Evolutionary conservation across 352 stramenopile species (phyloP).

Genomic region (Phytophthora litchii): DNA sequence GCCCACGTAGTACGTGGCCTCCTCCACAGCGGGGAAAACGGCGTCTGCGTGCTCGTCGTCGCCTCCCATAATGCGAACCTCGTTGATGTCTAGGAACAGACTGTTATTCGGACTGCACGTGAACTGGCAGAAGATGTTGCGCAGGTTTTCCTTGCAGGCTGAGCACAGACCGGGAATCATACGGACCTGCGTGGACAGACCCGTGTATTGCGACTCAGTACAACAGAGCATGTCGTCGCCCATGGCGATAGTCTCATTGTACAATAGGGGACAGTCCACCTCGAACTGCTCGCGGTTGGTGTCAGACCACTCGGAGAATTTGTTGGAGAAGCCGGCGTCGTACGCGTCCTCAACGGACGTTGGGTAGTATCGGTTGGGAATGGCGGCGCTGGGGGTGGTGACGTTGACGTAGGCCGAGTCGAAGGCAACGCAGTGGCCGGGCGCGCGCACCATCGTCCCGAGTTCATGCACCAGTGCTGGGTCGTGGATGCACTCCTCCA

Average conservation of each 20-base stretch:
- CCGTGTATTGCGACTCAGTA: constrained; percentile 60
- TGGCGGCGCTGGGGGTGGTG: constrained; percentile 28
- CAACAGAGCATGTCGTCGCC: constrained; percentile 65
- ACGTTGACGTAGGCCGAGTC: constrained; percentile 57
- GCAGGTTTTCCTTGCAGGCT: constrained; percentile 66
- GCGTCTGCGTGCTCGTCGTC: constrained; percentile 43
- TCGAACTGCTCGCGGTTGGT: constrained; percentile 63
- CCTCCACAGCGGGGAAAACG: constrained; percentile 59
- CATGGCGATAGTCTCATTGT: constrained; percentile 54
- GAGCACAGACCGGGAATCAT: constrained; percentile 67
- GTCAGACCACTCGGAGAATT: constrained; percentile 65
- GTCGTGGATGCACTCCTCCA: constrained; percentile 57
- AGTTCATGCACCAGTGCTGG: constrained; percentile 40
- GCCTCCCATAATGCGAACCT: constrained; percentile 56
- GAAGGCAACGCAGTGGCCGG: constrained; percentile 57
- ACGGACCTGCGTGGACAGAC: constrained; percentile 58
- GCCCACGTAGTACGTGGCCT: constrained; percentile 65
- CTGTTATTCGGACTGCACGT: constrained; percentile 73
- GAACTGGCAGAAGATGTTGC: constrained; percentile 71
- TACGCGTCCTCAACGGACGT: constrained; percentile 56
- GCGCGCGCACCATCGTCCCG: constrained; percentile 41
- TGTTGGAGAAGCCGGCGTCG: constrained; percentile 53
- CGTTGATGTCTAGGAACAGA: constrained; percentile 58
- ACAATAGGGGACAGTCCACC: constrained; percentile 64
- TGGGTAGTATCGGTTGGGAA: constrained; percentile 64